Evolutionary conservation across 2,329 filamentous ascomycete species (phyloP).

Genomic region (Arachnomyces sp.): DNA sequence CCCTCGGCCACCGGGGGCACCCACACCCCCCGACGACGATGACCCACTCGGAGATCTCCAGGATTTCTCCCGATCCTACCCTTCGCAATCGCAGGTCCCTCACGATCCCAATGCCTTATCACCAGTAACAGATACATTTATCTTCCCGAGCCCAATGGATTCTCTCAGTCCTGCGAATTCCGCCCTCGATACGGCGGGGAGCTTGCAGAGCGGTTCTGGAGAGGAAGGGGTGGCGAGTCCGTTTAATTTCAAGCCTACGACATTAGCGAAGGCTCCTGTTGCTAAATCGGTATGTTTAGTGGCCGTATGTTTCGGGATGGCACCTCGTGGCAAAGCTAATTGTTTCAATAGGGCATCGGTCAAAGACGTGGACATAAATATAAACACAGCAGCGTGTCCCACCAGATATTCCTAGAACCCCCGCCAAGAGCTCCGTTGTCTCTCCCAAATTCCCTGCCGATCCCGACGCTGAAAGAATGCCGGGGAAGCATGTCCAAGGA

Average conservation of each 20-base stretch:
- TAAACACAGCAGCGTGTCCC: slow-evolving; percentile 91
- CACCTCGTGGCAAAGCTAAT: slow-evolving; percentile 14
- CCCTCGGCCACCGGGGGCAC: slow-evolving; percentile 54
- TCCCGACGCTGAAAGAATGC: slow-evolving; percentile 81
- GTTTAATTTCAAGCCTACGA: slow-evolving; percentile 89
- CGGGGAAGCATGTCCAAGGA: slow-evolving; percentile 83
- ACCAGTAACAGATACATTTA: slow-evolving; percentile 34
- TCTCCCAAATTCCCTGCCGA: slow-evolving; percentile 81
- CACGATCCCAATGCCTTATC: slow-evolving; percentile 41
- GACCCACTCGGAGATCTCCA: slow-evolving; percentile 19
- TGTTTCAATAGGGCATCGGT: slow-evolving; percentile 61
- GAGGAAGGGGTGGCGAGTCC: slow-evolving; percentile 44
- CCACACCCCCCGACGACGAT: slow-evolving; percentile 54
- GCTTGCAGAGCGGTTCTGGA: slow-evolving; percentile 20
- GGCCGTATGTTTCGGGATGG: slow-evolving; percentile 1
- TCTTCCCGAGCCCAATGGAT: slow-evolving; percentile 19
- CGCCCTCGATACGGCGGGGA: slow-evolving; percentile 17
- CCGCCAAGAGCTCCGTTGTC: slow-evolving; percentile 76
- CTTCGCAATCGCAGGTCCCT: slow-evolving; percentile 20
- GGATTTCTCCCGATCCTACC: slow-evolving; percentile 13
- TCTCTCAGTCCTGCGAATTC: slow-evolving; percentile 24
- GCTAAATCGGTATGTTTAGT: slow-evolving; percentile 58
- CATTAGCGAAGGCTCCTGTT: slow-evolving; percentile 64
- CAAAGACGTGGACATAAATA: slow-evolving; percentile 94
- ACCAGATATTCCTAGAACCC: slow-evolving; percentile 94